Percentiles rank a stretch among this genome's conserved stretches.
These are phyloP conservation scores for Porcisia hertigi DNA, from an alignment of 208 protist genomes.

Conservation along the genomic window DNA sequence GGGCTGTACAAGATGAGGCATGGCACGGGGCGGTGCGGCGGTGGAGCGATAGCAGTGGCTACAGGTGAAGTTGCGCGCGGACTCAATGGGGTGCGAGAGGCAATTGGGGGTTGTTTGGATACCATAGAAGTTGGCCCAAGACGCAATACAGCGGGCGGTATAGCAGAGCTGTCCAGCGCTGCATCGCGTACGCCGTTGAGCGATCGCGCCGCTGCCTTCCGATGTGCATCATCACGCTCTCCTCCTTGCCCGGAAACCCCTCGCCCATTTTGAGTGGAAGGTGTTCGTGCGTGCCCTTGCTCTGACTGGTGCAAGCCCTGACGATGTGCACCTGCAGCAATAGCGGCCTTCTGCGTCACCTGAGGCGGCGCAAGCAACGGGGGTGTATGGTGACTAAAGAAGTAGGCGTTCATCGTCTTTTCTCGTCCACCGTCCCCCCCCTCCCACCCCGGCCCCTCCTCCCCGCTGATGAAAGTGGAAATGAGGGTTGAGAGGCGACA, in stretches of 20 bases:
- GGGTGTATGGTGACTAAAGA: slow-evolving; percentile 20
- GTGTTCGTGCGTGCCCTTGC: not conserved
- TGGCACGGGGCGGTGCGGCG: slow-evolving; percentile 6
- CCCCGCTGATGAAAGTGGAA: not conserved
- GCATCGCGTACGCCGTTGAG: not conserved
- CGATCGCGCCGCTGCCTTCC: not conserved
- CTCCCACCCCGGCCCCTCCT: not conserved
- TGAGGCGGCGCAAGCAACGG: not conserved
- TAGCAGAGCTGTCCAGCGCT: not conserved
- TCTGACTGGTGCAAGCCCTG: not conserved
- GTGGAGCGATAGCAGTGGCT: not conserved
- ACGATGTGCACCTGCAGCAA: not conserved
- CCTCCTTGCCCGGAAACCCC: not conserved
- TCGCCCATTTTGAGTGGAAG: not conserved
- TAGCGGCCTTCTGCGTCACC: not conserved
- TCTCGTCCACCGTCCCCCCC: not conserved
- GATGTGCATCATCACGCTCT: not conserved
- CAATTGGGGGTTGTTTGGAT: not conserved
- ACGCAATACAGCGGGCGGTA: not conserved
- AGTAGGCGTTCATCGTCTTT: slow-evolving; percentile 29
- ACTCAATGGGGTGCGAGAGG: not conserved
- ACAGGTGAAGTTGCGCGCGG: not conserved
- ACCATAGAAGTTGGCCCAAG: not conserved
- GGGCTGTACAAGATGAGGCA: slow-evolving; percentile 75
- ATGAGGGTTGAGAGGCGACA: not conserved